These are phyloP conservation scores for Zelopaecilomyces penicillatus DNA, from an alignment of 2,329 filamentous ascomycete species.

Conservation along the genomic window DNA sequence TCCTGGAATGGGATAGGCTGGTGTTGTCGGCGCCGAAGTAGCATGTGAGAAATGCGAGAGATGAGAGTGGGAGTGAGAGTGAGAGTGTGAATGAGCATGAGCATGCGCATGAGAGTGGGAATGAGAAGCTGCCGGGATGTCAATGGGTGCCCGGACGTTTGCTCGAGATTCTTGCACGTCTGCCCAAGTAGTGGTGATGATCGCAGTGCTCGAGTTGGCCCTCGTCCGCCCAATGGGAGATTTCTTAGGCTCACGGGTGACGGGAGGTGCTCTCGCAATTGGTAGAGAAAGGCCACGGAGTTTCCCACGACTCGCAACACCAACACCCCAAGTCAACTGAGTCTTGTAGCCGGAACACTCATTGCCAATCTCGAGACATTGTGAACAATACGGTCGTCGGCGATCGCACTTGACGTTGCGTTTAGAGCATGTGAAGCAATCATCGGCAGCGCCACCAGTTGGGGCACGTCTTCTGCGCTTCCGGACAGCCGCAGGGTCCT, in stretches of 20 bases:
- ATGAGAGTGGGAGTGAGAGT: slow-evolving; percentile 1
- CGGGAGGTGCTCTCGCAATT: slow-evolving; percentile 52
- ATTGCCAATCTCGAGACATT: slow-evolving; percentile 83
- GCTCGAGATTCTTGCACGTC: slow-evolving; percentile 27
- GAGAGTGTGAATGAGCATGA: background rate
- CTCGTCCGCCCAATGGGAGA: slow-evolving; percentile 32
- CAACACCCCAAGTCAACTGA: slow-evolving; percentile 91
- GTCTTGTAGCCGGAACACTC: slow-evolving; percentile 97
- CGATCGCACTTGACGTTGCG: slow-evolving; percentile 81
- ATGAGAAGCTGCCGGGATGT: slow-evolving; percentile 20
- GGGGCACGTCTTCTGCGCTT: slow-evolving; percentile 83
- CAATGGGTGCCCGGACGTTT: slow-evolving; percentile 25
- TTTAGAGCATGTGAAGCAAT: slow-evolving; percentile 91
- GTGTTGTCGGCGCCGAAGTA: slow-evolving; percentile 38
- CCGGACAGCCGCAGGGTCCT: slow-evolving; percentile 44
- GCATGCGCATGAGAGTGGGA: background rate
- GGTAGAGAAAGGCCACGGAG: slow-evolving; percentile 77
- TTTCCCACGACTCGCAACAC: slow-evolving; percentile 91
- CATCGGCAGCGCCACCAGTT: slow-evolving; percentile 80
- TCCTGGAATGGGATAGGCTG: slow-evolving; percentile 21
- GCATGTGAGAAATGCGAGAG: slow-evolving; percentile 15
- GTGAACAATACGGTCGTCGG: slow-evolving; percentile 86
- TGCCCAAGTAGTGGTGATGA: slow-evolving; percentile 19
- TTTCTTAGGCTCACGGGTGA: slow-evolving; percentile 42
- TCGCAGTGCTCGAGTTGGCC: slow-evolving; percentile 34